These are phyloP conservation scores for Penicillium soppii DNA, from an alignment of 495 filamentous ascomycete species.

Conservation along the genomic window DNA sequence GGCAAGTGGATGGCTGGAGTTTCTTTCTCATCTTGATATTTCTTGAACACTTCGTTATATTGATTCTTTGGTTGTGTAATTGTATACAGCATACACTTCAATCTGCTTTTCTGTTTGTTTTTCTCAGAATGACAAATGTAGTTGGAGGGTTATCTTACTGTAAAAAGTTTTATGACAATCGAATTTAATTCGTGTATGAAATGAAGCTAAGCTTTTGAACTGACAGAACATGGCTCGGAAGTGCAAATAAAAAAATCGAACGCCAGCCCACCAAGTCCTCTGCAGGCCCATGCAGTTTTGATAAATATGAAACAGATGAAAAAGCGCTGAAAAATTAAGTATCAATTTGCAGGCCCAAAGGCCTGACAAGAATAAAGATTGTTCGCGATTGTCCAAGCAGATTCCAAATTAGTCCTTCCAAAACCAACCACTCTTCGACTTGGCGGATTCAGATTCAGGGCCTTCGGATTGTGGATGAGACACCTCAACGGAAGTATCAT, in stretches of 20 bases:
- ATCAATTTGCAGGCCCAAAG: neutral
- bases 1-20: neutral
- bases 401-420: conserved; percentile 32
- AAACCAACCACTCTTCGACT: conserved; percentile 41
- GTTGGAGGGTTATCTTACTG: too few species aligned
- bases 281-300: neutral
- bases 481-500: conserved; percentile 43
- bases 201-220: too few species aligned
- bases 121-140: too few species aligned
- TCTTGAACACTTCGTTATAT: conserved; percentile 9
- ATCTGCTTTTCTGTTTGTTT: neutral
- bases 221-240: neutral
- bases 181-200: too few species aligned
- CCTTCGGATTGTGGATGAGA: conserved; percentile 18
- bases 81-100: neutral
- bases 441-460: conserved; percentile 7
- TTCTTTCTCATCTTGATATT: conserved; percentile 12
- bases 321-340: neutral
- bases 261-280: neutral
- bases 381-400: neutral
- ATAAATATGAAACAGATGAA: neutral
- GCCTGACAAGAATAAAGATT: neutral
- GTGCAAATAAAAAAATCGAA: neutral
- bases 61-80: conserved; percentile 9
- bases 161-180: too few species aligned